Evolutionary conservation across 768 basidiomycete genomes (phyloP), one percentile per base, ranked within the genome.

Genomic region (Steccherinum ochraceum): DNA sequence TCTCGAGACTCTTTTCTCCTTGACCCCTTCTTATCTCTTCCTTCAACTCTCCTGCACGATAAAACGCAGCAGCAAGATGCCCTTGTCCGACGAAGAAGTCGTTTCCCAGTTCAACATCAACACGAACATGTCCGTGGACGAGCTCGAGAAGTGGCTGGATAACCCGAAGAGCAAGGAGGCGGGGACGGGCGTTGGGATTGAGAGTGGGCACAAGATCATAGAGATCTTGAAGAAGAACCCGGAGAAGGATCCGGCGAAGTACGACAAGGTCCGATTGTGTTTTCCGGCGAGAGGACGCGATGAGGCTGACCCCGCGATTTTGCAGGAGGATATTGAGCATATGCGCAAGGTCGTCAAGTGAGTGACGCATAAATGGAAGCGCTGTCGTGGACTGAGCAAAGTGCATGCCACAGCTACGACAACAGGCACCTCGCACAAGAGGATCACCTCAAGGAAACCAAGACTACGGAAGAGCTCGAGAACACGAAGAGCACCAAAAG

Each of bases 181-280:
- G 12, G 66, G 67, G 13, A 65, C 65, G 1, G 63, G 66, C 2
- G 64, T 64, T 40, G 66, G 68, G 16, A 48, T 63, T 21, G 63
- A 65, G 55, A 68, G 66, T 49, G 64, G 63, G n/a, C 58, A 60
- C 46, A 63, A 62, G 55, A 68, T 70, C 49, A 47, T 64, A 20
- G 63, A 64, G 49, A 65, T 67, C 25, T 49, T 67, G 57, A 61
- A 64, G 53, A 69, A 65, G 61, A 67, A 69, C 46, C 63, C 65
- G 27, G 43, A 44, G 16, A 65, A 61, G 57, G 61, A 62, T 39
- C 60, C 61, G 24, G 59, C 58, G 39, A 54, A 53, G 45, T 68
- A 69, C 47, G 66, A 65, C 42, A 59, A 64, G 40, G 63, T 67
- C 41, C 16, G 58, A 35, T 7, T 35, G 7, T 35, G 30, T 35